phyloP scores from a whole-genome alignment of 305 asterid species.

The Fraxinus albicans region DNA sequence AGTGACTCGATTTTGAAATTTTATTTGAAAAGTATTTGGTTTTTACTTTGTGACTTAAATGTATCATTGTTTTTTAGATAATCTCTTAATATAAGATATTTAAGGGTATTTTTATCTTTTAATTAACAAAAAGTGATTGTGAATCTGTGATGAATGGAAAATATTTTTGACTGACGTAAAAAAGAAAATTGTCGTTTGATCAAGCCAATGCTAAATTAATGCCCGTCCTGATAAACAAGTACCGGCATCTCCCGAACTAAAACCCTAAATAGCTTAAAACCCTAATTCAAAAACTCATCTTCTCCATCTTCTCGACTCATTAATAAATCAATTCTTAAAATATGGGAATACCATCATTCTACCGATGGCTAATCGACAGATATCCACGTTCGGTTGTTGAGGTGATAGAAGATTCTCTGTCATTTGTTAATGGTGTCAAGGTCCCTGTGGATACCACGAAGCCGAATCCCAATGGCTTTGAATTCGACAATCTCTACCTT shows the following conservation, averaged over 20 bases:
- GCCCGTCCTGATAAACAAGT: neutral
- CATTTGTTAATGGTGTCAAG: constrained; percentile 19
- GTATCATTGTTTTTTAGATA: no score
- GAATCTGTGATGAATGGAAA: no score
- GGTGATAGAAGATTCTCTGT: constrained; percentile 29
- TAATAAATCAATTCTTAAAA: neutral
- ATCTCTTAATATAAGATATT: no score
- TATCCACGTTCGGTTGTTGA: constrained; percentile 35
- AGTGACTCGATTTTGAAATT: no score
- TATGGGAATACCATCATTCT: constrained; percentile 61
- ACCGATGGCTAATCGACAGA: constrained; percentile 43
- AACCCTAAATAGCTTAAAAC: neutral
- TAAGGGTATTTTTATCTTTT: no score
- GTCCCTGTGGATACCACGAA: constrained; percentile 28
- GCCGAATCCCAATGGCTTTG: constrained; percentile 49
- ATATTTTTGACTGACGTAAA: no score
- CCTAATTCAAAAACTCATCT: neutral
- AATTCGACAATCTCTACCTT: constrained; percentile 52
- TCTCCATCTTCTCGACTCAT: neutral
- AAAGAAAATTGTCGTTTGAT: no score
- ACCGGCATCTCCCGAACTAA: neutral
- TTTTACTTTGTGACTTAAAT: no score
- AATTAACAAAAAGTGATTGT: no score
- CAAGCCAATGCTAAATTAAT: no score
- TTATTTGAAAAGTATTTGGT: no score